These are phyloP conservation scores for Plasmodium reichenowi DNA, from an alignment of 169 alveolate species.

Conservation along the genomic window DNA sequence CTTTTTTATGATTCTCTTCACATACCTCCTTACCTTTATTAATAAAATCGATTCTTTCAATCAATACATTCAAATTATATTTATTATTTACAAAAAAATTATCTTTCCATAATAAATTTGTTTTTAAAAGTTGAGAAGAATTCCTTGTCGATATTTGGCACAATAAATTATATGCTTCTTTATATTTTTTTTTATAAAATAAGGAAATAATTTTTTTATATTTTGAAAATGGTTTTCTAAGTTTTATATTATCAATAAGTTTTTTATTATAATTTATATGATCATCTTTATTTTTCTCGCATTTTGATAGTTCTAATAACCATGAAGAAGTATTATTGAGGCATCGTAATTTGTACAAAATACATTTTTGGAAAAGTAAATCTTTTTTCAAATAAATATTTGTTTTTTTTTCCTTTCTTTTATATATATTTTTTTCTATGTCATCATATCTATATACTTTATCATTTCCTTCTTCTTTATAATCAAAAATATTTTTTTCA, in stretches of 20 bases:
- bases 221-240: slow-evolving; percentile 14
- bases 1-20: too few relatives aligned
- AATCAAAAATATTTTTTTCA: too few relatives aligned
- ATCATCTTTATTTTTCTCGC: background rate
- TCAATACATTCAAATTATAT: background rate
- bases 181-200: slow-evolving; percentile 35
- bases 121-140: background rate
- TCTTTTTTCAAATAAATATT: background rate
- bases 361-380: slow-evolving; percentile 17
- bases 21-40: too few relatives aligned
- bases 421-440: too few relatives aligned
- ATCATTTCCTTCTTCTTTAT: too few relatives aligned
- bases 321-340: slow-evolving; percentile 49
- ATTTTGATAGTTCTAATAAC: slow-evolving; percentile 46
- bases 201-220: slow-evolving; percentile 17
- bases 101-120: slow-evolving; percentile 1
- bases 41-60: too few relatives aligned
- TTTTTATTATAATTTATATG: background rate
- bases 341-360: slow-evolving; percentile 45
- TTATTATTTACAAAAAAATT: slow-evolving; percentile 29
- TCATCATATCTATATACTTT: too few relatives aligned
- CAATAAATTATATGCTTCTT: slow-evolving; percentile 43
- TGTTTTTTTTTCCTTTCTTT: background rate
- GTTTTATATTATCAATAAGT: background rate
- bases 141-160: slow-evolving; percentile 4